Base-by-base conservation (phyloP, 768 basidiomycete genomes). In the Lepiota venenata region DNA sequence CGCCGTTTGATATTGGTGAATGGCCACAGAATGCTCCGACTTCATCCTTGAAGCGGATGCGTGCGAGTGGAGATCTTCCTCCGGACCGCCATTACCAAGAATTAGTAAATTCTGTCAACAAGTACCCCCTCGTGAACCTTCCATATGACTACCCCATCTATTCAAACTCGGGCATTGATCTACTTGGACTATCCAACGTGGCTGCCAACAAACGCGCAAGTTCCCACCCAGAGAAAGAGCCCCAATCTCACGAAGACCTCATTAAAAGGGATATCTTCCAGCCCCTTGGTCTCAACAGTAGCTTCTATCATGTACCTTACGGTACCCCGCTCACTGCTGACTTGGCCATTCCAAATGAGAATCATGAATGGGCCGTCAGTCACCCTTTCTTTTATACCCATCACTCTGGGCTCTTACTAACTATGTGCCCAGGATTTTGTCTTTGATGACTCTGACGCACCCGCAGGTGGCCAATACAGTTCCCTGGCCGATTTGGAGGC, bases 141-240 rank as follows among this genome's bases (percentile, higher is more conserved):
- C 80, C 78, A 2, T 77, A 74, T 57, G 65, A 66, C 3, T 79
- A 72, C 57, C 79, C 84, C 2, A 74, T 93, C 11, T 95, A 95
- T 66, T 91, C 89, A 14, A 75, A 83, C 15, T 82, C 84, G 0
- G 92, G 91, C 0, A 88, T 92, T 52, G 84, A 88, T 63, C 73
- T 93, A 46, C 74, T 93, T 42, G 82, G 87, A 42, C 74, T 91
- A 35, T 51, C 78, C 79, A 56, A 85, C 85, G 35, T 84, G 72
- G 50, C 74, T 68, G 59, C 79, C 77, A 80, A 82, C 58, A 73
- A 72, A 14, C 70, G 74, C 36, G 71, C 74, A 0, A 58, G 55
- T n/a, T 22, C 60, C 10, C 51, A 56, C 5, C 56, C 61, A n/a
- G 61, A 60, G 14, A 58, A 57, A 14, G 62, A 68, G 57, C 67